Conservation (phyloP, 768 basidiomycete genomes). For the Naganishia vishniacii region DNA sequence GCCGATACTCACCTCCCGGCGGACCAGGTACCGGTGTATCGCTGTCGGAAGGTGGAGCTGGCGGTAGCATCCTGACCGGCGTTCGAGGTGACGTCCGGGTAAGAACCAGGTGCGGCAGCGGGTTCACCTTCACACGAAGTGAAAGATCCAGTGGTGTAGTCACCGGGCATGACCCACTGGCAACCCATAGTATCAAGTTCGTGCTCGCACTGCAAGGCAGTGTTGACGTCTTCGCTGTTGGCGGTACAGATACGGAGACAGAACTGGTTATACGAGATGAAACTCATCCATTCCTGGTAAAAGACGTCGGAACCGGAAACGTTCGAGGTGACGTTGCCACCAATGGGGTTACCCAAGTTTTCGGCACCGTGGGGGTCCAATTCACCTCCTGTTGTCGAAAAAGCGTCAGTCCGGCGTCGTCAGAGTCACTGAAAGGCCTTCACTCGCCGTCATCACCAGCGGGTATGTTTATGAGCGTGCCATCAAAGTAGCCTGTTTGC, state of each 20-base stretch:
- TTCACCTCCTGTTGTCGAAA: conserved; percentile 7
- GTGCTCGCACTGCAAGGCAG: conserved; percentile 49
- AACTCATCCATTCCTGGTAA: conserved; percentile 54
- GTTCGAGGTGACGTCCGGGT: conserved; percentile 51
- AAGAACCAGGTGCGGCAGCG: conserved; percentile 51
- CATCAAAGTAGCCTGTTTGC: too few relatives aligned
- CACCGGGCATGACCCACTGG: conserved; percentile 26
- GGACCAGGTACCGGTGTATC: conserved; percentile 49
- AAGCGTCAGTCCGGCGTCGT: too few relatives aligned
- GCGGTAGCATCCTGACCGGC: too few relatives aligned
- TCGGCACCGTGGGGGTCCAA: conserved; percentile 36
- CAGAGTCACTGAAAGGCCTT: too few relatives aligned
- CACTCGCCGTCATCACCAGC: conserved; percentile 39
- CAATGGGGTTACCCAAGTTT: conserved; percentile 49
- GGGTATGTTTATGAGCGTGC: conserved; percentile 52
- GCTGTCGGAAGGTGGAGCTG: conserved; percentile 49
- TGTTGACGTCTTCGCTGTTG: conserved; percentile 48
- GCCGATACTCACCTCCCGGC: conserved; percentile 34
- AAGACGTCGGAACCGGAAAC: conserved; percentile 45
- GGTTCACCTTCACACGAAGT: conserved; percentile 53
- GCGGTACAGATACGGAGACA: conserved; percentile 54
- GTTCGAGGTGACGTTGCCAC: conserved; percentile 50
- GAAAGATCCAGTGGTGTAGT: conserved; percentile 49
- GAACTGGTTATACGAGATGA: conserved; percentile 52
- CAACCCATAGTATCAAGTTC: conserved; percentile 49